A percentile compares a stretch with the other conserved stretches of the same genome.
These are phyloP conservation scores for Lipomyces mesembrius DNA, from an alignment of 805 yeast species.

Conservation along the genomic window DNA sequence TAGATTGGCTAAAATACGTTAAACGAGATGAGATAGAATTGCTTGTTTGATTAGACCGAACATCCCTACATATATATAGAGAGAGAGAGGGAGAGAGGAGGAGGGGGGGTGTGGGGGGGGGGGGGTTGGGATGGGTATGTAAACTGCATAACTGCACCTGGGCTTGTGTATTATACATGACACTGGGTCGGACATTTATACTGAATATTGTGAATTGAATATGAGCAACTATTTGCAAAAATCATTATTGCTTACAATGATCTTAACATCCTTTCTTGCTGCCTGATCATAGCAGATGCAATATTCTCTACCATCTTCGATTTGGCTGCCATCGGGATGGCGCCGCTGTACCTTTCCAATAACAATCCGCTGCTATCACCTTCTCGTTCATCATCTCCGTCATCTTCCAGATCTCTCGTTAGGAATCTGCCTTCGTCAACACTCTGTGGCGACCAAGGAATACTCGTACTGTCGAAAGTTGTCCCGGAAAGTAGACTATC, in stretches of 20 bases:
- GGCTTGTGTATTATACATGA: background rate
- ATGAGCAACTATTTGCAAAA: background rate
- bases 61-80: no score
- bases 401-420: conserved; percentile 10
- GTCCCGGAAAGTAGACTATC: conserved; percentile 24
- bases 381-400: conserved; percentile 8
- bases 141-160: background rate
- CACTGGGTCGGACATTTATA: background rate
- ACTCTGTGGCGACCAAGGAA: conserved; percentile 20
- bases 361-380: conserved; percentile 13
- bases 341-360: conserved; percentile 12
- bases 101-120: no score
- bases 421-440: conserved; percentile 3
- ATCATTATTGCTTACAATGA: background rate
- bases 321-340: conserved; percentile 19
- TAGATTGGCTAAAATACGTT: conserved; percentile 62
- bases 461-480: conserved; percentile 13
- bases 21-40: conserved; percentile 15
- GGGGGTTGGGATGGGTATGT: background rate
- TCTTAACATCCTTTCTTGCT: conserved; percentile 15
- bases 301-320: conserved; percentile 28
- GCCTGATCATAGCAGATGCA: conserved; percentile 31
- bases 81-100: no score
- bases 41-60: no score
- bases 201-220: background rate